Conservation (phyloP, 108 stramenopile species). For the Nitzschia inconspicua region DNA sequence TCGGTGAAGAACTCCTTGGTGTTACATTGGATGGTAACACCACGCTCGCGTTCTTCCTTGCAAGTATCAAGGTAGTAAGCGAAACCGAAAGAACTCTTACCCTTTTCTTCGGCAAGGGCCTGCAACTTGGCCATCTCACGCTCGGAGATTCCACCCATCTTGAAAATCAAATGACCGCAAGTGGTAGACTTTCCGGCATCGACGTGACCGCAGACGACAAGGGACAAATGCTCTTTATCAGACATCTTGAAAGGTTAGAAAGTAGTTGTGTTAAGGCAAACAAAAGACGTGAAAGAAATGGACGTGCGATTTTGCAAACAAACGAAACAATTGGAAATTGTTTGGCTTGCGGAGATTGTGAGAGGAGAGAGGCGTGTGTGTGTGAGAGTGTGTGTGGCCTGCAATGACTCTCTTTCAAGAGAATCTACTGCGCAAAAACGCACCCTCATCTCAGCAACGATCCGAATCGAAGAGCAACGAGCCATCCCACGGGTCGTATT, state of each 20-base stretch:
- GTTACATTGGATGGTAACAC: slow-evolving; percentile 78
- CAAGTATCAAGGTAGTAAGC: slow-evolving; percentile 81
- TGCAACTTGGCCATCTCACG: slow-evolving; percentile 80
- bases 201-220: slow-evolving; percentile 87
- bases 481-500: too few relatives aligned
- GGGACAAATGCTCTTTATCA: slow-evolving; percentile 70
- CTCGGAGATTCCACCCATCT: slow-evolving; percentile 69
- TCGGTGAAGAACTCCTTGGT: slow-evolving; percentile 85
- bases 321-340: too few relatives aligned
- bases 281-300: too few relatives aligned
- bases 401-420: too few relatives aligned
- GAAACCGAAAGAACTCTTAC: slow-evolving; percentile 77
- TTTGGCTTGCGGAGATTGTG: too few relatives aligned
- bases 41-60: slow-evolving; percentile 81
- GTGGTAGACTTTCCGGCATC: slow-evolving; percentile 82
- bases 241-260: slow-evolving; percentile 12
- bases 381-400: too few relatives aligned
- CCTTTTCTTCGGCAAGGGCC: slow-evolving; percentile 67
- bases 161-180: slow-evolving; percentile 79
- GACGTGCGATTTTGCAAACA: too few relatives aligned
- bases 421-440: too few relatives aligned
- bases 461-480: too few relatives aligned
- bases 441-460: too few relatives aligned
- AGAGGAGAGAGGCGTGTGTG: too few relatives aligned
- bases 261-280: too few relatives aligned